These are phyloP conservation scores for Capsella bursapastoris DNA, from an alignment of 345 rosid species.

Conservation along the genomic window DNA sequence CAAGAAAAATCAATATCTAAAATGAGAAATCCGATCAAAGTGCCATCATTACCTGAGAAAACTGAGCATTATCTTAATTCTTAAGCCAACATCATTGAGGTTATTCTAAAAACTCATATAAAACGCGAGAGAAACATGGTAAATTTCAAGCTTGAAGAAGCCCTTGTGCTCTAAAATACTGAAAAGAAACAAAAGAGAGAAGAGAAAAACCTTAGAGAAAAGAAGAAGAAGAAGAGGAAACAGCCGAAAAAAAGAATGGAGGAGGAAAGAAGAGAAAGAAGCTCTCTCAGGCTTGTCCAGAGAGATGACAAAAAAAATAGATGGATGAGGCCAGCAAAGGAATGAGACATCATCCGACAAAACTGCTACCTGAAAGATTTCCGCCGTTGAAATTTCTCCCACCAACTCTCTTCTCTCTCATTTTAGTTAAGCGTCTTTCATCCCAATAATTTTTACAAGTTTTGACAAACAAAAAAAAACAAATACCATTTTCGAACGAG, in stretches of 20 bases:
- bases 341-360: slow-evolving; percentile 38
- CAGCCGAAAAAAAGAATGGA: slow-evolving; percentile 9
- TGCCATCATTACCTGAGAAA: slow-evolving; percentile 22
- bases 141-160: background rate
- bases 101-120: background rate
- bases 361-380: slow-evolving; percentile 25
- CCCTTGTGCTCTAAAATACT: slow-evolving; percentile 18
- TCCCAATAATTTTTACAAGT: background rate
- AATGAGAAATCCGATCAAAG: slow-evolving; percentile 12
- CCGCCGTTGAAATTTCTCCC: slow-evolving; percentile 25
- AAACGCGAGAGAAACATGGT: background rate
- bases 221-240: slow-evolving; percentile 3
- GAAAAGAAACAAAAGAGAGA: background rate
- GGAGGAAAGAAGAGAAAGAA: slow-evolving; percentile 30
- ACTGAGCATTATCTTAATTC: slow-evolving; percentile 16
- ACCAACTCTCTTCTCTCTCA: slow-evolving; percentile 20
- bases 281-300: slow-evolving; percentile 18
- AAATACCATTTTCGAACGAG: background rate
- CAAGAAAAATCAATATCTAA: slow-evolving; percentile 16
- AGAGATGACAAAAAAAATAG: slow-evolving; percentile 26
- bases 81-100: background rate
- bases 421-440: background rate
- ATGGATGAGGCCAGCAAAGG: slow-evolving; percentile 24
- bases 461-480: background rate
- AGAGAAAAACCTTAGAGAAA: slow-evolving; percentile 27